These are phyloP conservation scores for Fraxinus latifolia DNA, from an alignment of 305 asterid genomes.

Conservation along the genomic window DNA sequence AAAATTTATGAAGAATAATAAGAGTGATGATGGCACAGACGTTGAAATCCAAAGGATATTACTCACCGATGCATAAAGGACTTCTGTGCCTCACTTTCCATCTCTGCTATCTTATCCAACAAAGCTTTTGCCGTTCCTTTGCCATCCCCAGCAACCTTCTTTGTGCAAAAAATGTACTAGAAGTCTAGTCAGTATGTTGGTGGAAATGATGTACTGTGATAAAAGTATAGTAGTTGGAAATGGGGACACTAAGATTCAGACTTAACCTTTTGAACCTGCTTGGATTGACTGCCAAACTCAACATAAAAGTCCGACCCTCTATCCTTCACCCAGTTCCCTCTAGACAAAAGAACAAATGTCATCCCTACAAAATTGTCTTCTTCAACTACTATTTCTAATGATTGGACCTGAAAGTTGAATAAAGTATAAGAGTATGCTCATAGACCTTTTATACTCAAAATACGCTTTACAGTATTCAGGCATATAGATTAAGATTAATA, in stretches of 20 bases:
- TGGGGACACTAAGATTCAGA: conserved; percentile 25
- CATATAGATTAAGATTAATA: conserved; percentile 13
- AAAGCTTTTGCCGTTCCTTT: conserved; percentile 73
- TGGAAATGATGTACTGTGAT: conserved; percentile 13
- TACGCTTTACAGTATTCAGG: conserved; percentile 17
- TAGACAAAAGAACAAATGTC: conserved; percentile 90
- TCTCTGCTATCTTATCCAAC: conserved; percentile 78
- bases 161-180: conserved; percentile 23
- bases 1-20: not conserved
- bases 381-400: conserved; percentile 68
- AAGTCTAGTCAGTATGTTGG: conserved; percentile 18
- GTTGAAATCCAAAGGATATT: conserved; percentile 1
- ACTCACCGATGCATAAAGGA: conserved; percentile 97
- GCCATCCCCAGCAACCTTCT: conserved; percentile 65
- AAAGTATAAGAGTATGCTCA: conserved; percentile 20
- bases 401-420: conserved; percentile 64
- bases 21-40: conserved; percentile 22
- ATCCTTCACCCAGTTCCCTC: conserved; percentile 80
- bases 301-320: conserved; percentile 80
- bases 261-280: conserved; percentile 50
- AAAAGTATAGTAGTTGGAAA: not conserved
- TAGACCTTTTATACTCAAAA: conserved; percentile 5
- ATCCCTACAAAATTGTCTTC: conserved; percentile 77
- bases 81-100: conserved; percentile 98
- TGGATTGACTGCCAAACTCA: conserved; percentile 48